phyloP scores from a whole-genome alignment of 768 basidiomycete genomes.

The Xerocomus spinulosus region DNA sequence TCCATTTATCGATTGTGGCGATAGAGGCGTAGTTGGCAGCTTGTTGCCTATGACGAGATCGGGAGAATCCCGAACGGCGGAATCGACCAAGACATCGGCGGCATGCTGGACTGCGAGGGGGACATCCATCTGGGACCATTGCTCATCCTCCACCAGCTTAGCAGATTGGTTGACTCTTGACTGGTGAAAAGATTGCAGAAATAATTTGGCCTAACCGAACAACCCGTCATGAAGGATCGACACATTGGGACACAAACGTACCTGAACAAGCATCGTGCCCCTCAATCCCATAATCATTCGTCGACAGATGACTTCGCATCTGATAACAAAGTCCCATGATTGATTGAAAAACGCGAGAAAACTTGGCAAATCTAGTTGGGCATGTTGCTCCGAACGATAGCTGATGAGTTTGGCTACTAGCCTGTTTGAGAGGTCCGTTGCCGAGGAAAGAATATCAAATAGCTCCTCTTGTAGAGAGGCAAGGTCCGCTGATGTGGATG shows the following conservation, averaged over 20 bases:
- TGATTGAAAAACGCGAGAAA: constrained; percentile 81
- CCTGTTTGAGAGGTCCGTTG: constrained; percentile 82
- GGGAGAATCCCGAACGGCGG: constrained; percentile 76
- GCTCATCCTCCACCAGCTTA: constrained; percentile 92
- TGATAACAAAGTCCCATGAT: constrained; percentile 87
- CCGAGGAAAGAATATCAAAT: constrained; percentile 69
- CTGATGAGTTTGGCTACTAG: constrained; percentile 76
- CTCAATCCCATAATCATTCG: constrained; percentile 92
- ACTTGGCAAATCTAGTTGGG: constrained; percentile 60
- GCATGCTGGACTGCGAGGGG: constrained; percentile 59
- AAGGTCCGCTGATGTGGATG: constrained; percentile 37
- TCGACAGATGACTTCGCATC: constrained; percentile 78
- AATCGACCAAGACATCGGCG: constrained; percentile 70
- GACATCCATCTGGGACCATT: constrained; percentile 81
- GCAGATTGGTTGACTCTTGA: constrained; percentile 73
- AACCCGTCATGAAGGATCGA: neutral
- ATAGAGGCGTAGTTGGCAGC: neutral
- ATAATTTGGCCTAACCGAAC: constrained; percentile 67
- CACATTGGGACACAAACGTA: constrained; percentile 28
- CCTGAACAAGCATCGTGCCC: constrained; percentile 82
- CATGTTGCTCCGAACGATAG: constrained; percentile 74
- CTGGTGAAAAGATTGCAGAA: constrained; percentile 85
- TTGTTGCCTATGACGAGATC: constrained; percentile 48
- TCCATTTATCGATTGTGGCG: constrained; percentile 9
- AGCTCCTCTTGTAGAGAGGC: constrained; percentile 60